phyloP scores from a whole-genome alignment of 108 stramenopile genomes.

The Pseudonitzschia multistriata region DNA sequence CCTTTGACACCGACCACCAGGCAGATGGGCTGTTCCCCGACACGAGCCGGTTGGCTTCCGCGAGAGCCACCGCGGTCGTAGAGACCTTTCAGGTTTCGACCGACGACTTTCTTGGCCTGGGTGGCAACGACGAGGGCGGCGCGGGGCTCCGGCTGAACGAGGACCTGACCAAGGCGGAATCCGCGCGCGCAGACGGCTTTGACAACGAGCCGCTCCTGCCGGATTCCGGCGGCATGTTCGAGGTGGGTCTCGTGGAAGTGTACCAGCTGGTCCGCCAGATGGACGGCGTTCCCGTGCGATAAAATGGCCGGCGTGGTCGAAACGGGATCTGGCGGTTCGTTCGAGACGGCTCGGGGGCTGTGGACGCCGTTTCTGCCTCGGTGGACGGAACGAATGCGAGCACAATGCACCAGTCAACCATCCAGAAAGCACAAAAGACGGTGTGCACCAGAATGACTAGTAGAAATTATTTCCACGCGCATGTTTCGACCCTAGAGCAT shows the following conservation, averaged over 20 bases:
- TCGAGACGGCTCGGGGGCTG: no score
- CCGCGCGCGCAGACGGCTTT: conserved; percentile 63
- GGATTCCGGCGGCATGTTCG: conserved; percentile 44
- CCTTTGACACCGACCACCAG: conserved; percentile 9
- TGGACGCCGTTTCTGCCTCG: no score
- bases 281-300: conserved; percentile 32
- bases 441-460: no score
- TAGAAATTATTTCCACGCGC: no score
- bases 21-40: not conserved
- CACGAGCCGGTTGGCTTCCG: not conserved
- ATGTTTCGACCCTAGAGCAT: no score
- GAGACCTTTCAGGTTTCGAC: conserved; percentile 77
- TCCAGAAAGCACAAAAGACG: no score
- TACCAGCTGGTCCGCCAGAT: conserved; percentile 53
- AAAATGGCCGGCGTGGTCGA: not conserved
- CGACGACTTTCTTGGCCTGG: conserved; percentile 70
- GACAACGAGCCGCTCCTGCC: conserved; percentile 69
- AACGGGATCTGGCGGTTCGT: no score
- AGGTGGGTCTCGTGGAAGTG: conserved; percentile 76
- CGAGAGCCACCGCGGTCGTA: conserved; percentile 39
- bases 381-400: no score
- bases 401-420: no score
- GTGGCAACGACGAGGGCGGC: conserved; percentile 64
- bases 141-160: conserved; percentile 76
- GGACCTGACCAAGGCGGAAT: conserved; percentile 72